phyloP scores from a whole-genome alignment of 225 moss, liverwort and hornwort genomes.

The Takakia lepidozioides region DNA sequence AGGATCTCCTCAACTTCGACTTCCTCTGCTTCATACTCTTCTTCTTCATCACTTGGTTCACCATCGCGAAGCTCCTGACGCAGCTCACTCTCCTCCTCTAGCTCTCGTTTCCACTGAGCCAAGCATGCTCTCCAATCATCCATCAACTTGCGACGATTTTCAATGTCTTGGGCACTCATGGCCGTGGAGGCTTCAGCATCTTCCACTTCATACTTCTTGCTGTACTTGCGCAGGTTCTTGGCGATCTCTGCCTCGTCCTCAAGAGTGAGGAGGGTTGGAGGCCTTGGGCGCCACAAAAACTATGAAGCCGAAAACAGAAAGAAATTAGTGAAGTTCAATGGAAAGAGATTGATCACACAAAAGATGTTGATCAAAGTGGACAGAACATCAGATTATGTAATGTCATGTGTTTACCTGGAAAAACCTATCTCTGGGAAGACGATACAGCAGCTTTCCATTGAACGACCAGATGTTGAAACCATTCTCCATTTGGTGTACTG shows the following conservation, averaged over 20 bases:
- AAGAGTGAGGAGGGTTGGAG: constrained; percentile 55
- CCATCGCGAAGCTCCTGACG: constrained; percentile 84
- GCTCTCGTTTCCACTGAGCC: constrained; percentile 54
- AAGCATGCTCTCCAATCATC: constrained; percentile 89
- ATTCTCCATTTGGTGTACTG: constrained; percentile 99
- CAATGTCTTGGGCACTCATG: constrained; percentile 57
- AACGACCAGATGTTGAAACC: constrained; percentile 99
- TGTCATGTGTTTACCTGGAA: constrained; percentile 92
- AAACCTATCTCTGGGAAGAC: constrained; percentile 81
- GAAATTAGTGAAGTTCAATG: too few relatives aligned
- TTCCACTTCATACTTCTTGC: constrained; percentile 85
- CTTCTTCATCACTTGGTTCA: constrained; percentile 91
- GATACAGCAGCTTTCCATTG: constrained; percentile 88
- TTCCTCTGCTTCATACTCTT: constrained; percentile 95
- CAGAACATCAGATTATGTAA: too few relatives aligned
- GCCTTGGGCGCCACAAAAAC: constrained; percentile 99
- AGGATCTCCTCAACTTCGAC: constrained; percentile 97
- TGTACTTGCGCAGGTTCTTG: constrained; percentile 83
- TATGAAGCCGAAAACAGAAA: too few relatives aligned
- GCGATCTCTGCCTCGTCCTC: constrained; percentile 75
- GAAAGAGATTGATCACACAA: too few relatives aligned
- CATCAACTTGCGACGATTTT: constrained; percentile 78
- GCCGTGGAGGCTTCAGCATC: constrained; percentile 47
- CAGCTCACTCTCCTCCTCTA: constrained; percentile 59
- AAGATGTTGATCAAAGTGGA: too few relatives aligned